phyloP scores from a whole-genome alignment of 768 basidiomycete genomes.

The Atractiella rhizophila region DNA sequence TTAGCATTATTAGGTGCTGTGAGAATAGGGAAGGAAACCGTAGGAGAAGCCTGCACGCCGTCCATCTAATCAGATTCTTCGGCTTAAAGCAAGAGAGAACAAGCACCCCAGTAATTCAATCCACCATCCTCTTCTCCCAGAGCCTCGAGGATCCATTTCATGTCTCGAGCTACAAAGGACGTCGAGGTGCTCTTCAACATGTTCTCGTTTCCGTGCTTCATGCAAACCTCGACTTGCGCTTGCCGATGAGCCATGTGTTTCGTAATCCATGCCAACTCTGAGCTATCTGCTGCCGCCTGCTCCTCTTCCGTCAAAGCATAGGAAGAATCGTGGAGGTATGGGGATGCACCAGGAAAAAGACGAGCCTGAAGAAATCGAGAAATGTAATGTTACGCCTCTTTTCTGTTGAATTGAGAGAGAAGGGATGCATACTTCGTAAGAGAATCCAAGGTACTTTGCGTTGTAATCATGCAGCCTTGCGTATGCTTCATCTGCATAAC shows the following conservation, averaged over 20 bases:
- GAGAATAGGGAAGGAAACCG: too few species aligned
- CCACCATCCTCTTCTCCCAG: conserved; percentile 12
- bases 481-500: not conserved
- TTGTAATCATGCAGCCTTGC: not conserved
- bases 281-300: not conserved
- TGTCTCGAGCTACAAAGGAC: conserved; percentile 12
- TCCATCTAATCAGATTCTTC: not conserved
- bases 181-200: conserved; percentile 9
- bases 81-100: not conserved
- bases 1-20: too few species aligned
- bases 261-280: too few species aligned
- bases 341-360: too few species aligned
- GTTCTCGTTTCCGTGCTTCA: conserved; percentile 1
- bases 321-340: too few species aligned
- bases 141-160: conserved; percentile 10
- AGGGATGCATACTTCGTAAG: not conserved
- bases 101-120: conserved; percentile 15
- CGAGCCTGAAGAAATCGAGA: too few species aligned
- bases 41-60: too few species aligned
- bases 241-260: not conserved
- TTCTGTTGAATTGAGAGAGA: too few species aligned
- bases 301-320: not conserved
- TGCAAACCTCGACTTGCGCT: conserved; percentile 5
- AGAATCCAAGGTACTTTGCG: not conserved
- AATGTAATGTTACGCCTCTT: too few species aligned